Percentiles rank a stretch among this genome's conserved stretches.
These are phyloP conservation scores for Acanthamoeba royreba DNA, from an alignment of 208 protist genomes.

Conservation along the genomic window DNA sequence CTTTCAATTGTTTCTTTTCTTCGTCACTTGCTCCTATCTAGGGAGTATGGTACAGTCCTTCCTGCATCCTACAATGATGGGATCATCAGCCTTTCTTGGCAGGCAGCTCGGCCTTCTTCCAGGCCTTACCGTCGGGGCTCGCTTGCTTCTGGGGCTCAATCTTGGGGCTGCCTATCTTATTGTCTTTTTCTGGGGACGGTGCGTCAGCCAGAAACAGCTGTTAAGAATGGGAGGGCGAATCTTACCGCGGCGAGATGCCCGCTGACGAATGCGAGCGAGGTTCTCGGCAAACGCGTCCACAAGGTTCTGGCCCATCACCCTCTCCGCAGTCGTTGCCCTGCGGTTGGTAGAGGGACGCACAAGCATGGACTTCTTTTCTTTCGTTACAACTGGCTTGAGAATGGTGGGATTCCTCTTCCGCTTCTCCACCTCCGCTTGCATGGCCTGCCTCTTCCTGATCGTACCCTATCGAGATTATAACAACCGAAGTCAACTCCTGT, in stretches of 20 bases:
- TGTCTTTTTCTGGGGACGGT: not conserved
- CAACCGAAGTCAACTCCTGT: not conserved
- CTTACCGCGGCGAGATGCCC: not conserved
- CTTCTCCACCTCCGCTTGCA: not conserved
- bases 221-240: not conserved
- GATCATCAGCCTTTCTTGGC: too few species aligned
- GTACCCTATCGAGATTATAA: not conserved
- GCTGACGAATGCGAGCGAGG: not conserved
- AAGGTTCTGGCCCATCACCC: not conserved
- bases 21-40: too few species aligned
- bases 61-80: too few species aligned
- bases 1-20: too few species aligned
- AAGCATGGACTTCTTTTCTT: constrained; percentile 12
- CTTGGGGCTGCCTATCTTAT: not conserved
- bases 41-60: too few species aligned
- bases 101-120: not conserved
- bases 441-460: not conserved
- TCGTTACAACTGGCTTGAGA: not conserved
- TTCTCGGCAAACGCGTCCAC: constrained; percentile 5
- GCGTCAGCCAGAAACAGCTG: not conserved
- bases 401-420: not conserved
- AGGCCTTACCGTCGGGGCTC: not conserved
- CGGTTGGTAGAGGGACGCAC: not conserved
- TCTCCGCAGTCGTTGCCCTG: not conserved
- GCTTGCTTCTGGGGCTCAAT: not conserved